These are phyloP conservation scores for Triadica sebifera DNA, from an alignment of 345 rosid species.

Conservation along the genomic window DNA sequence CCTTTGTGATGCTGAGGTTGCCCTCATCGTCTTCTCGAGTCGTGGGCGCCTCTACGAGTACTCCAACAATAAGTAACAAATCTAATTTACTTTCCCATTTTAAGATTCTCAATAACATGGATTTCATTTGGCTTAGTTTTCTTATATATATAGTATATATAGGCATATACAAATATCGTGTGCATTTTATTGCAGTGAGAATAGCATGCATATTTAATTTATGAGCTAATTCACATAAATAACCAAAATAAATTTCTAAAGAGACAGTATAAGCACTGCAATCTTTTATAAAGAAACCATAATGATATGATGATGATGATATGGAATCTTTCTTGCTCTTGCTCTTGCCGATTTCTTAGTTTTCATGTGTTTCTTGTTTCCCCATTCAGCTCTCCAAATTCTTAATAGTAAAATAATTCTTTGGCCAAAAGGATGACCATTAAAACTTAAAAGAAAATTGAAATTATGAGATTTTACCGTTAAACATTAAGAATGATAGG, in stretches of 20 bases:
- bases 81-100: not conserved
- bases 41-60: conserved; percentile 97
- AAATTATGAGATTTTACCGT: too few relatives aligned
- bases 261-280: too few relatives aligned
- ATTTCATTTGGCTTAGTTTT: too few relatives aligned
- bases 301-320: not conserved
- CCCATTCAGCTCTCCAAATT: not conserved
- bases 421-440: too few relatives aligned
- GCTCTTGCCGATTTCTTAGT: not conserved
- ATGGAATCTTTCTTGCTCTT: not conserved
- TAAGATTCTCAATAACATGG: too few relatives aligned
- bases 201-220: too few relatives aligned
- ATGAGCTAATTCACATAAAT: not conserved
- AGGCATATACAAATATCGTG: too few relatives aligned
- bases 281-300: too few relatives aligned
- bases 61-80: conserved; percentile 76
- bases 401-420: not conserved
- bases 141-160: too few relatives aligned
- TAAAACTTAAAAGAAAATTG: too few relatives aligned
- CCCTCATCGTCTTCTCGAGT: conserved; percentile 90
- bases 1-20: conserved; percentile 91
- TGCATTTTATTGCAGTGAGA: too few relatives aligned
- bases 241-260: not conserved
- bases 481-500: too few relatives aligned
- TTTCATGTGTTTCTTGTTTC: not conserved